Conservation (phyloP, 2,329 filamentous ascomycete species). For the Rugonectria rugulosa region DNA sequence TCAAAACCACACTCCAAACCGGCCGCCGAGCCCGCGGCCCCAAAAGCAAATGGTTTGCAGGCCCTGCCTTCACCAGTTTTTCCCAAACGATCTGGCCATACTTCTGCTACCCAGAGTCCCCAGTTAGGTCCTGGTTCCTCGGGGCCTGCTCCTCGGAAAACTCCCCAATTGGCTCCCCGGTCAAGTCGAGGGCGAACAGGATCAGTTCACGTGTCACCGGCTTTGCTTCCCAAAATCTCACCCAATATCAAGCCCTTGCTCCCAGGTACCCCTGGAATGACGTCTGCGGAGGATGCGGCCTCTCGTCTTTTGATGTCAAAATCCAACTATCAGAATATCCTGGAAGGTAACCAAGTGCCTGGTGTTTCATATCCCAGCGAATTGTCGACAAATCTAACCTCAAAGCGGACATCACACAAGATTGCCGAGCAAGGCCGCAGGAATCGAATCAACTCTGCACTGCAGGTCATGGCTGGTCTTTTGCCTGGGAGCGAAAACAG, state of each 20-base stretch:
- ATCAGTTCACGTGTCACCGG: conserved; percentile 83
- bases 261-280: conserved; percentile 62
- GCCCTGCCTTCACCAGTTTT: conserved; percentile 59
- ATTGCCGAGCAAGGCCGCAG: conserved; percentile 95
- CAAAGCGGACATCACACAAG: conserved; percentile 97
- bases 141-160: conserved; percentile 57
- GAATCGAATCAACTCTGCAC: conserved; percentile 92
- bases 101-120: conserved; percentile 72
- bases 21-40: conserved; percentile 47
- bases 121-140: conserved; percentile 63
- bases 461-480: conserved; percentile 89
- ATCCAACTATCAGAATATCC: conserved; percentile 97
- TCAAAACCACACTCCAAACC: conserved; percentile 51
- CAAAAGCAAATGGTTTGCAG: conserved; percentile 61
- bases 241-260: conserved; percentile 93
- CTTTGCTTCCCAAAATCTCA: conserved; percentile 86
- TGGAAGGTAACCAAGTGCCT: conserved; percentile 90
- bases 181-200: conserved; percentile 73
- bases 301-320: conserved; percentile 88
- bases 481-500: conserved; percentile 68
- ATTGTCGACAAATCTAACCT: conserved; percentile 91
- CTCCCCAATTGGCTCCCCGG: conserved; percentile 63
- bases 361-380: conserved; percentile 91
- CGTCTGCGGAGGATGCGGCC: conserved; percentile 65
- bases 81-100: conserved; percentile 47